Evolutionary conservation across 202 grass and related monocot genomes (phyloP).

Genomic region (Brachypodium distachyon): DNA sequence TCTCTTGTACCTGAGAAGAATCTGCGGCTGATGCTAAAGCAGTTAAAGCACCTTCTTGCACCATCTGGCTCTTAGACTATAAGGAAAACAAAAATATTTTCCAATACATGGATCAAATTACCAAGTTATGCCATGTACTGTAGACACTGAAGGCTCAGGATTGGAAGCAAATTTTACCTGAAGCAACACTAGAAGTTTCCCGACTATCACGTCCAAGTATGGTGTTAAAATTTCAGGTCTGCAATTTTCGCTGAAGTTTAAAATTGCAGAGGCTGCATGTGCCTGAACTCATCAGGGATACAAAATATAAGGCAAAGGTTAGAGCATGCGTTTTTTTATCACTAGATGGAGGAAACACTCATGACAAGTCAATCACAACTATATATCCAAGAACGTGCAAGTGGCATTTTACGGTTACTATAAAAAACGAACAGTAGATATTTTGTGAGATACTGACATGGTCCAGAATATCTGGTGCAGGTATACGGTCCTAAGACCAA

Average conservation of each 20-base stretch:
- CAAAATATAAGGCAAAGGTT: constrained; percentile 6
- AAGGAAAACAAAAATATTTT: constrained; percentile 22
- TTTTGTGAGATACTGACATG: not conserved
- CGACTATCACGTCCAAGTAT: constrained; percentile 61
- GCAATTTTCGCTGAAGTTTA: constrained; percentile 85
- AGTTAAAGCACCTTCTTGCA: constrained; percentile 90
- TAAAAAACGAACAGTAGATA: not conserved
- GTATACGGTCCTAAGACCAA: not conserved
- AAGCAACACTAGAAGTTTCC: constrained; percentile 62
- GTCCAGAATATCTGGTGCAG: not conserved
- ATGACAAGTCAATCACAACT: constrained; percentile 13
- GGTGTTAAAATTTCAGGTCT: constrained; percentile 64
- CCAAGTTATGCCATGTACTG: not conserved
- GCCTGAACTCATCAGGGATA: constrained; percentile 33
- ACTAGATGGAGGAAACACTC: not conserved
- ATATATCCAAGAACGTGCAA: not conserved
- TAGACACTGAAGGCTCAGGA: constrained; percentile 1
- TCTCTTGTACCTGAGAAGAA: constrained; percentile 55
- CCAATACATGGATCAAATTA: not conserved
- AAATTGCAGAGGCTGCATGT: constrained; percentile 64
- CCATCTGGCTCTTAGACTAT: constrained; percentile 88
- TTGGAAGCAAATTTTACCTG: constrained; percentile 45
- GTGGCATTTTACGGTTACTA: not conserved
- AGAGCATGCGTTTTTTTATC: not conserved
- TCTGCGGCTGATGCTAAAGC: constrained; percentile 86